These are phyloP conservation scores for Solanum chacoense DNA, from an alignment of 305 asterid species.

Conservation along the genomic window DNA sequence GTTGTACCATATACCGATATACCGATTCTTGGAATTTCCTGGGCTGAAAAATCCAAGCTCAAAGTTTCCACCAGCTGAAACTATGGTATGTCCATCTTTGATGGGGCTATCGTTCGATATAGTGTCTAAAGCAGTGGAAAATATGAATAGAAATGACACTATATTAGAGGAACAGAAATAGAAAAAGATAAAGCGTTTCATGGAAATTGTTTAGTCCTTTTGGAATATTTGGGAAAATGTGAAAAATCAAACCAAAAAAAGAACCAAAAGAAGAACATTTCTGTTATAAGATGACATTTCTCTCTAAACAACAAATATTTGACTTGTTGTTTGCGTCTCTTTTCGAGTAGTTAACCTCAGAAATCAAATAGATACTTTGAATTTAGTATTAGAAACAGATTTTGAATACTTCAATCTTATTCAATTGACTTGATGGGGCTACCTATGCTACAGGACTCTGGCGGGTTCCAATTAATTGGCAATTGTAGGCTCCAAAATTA, in stretches of 20 bases:
- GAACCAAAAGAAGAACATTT: neutral
- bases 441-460: neutral
- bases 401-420: neutral
- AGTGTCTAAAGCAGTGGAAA: neutral
- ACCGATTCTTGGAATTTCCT: slow-evolving; percentile 1
- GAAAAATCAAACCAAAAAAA: neutral
- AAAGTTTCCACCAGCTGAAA: slow-evolving; percentile 5
- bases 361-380: neutral
- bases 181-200: neutral
- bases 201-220: neutral
- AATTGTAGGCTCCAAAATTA: neutral
- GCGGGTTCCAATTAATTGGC: neutral
- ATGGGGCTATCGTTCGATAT: neutral
- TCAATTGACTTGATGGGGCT: neutral
- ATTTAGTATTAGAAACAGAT: neutral
- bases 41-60: slow-evolving; percentile 5
- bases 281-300: neutral
- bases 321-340: neutral
- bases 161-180: neutral
- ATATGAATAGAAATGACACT: neutral
- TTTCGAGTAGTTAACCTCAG: neutral
- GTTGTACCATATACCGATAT: slow-evolving; percentile 3
- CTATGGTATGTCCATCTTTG: slow-evolving; percentile 5
- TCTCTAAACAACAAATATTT: neutral
- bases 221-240: neutral